Evolutionary conservation across 2,329 filamentous ascomycete genomes (phyloP), one percentile per base, ranked within the genome.

Genomic region (Cordyceps militaris): DNA sequence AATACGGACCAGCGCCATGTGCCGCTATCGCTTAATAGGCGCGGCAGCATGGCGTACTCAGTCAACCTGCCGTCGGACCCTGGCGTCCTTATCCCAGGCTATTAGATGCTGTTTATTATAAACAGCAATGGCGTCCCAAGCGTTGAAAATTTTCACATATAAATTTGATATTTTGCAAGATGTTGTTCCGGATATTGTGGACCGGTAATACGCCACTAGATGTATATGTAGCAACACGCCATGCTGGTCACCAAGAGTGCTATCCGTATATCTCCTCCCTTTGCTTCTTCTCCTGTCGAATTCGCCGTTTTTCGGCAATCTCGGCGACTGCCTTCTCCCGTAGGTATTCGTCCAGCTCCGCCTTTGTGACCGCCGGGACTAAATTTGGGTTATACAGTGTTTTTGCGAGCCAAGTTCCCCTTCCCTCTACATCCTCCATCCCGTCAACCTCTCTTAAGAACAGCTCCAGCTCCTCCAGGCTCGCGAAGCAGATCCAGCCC

Each of bases 401-500:
- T 11, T 13, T 36, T 46, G 55, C 55, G 36, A 46, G 4, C 55
- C 55, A 57, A 24, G 11, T 44, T 14, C 55, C 55, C n/a, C 55
- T 38, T 16, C 46, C 38, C 14, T 51, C 36, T 26, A 38, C 19
- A 46, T 57, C 56, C 24, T 46, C 38, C 6, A 52, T 40, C 9
- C 47, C 56, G 30, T 57, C 19, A 38, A 57, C 47, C 38, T 47
- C 56, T 13, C 23, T 30, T 3, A 57, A 5, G n/a, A 57, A 57
- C 3, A 16, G 10, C 21, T 51, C 40, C 7, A 57, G 56, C 28
- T 46, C 47, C 28, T 57, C 38, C 16, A 52, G 21, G 30, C 56
- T 57, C 8, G 56, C 47, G 47, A 52, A 40, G 47, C 56, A 52
- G 19, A 57, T 40, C 56, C 56, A 57, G 9, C 55, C 46, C n/a